Evolutionary conservation across 1,284 basidiomycete species (phyloP).

Genomic region (Trichosporon inkin): DNA sequence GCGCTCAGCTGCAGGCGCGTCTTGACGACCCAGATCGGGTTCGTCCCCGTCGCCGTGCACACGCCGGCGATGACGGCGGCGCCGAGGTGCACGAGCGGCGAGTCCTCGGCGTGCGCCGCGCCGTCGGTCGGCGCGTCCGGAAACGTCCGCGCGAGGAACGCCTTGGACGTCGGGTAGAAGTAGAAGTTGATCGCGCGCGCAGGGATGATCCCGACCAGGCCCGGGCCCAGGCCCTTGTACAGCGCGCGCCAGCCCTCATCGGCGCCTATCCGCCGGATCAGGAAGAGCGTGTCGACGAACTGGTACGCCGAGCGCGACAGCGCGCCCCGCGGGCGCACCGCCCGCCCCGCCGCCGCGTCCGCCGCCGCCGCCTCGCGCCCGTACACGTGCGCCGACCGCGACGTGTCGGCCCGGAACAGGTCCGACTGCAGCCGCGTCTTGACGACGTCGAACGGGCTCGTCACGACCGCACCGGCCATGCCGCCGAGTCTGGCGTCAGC

Average conservation of each 20-base stretch:
- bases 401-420: conserved; percentile 61
- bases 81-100: conserved; percentile 74
- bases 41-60: conserved; percentile 86
- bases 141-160: conserved; percentile 75
- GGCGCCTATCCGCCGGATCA: conserved; percentile 83
- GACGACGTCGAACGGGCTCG: conserved; percentile 95
- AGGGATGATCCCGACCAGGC: conserved; percentile 89
- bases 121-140: conserved; percentile 54
- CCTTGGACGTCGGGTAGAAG: conserved; percentile 96
- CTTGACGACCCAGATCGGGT: conserved; percentile 98
- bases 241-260: conserved; percentile 85
- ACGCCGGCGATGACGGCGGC: conserved; percentile 80
- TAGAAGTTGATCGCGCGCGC: conserved; percentile 96
- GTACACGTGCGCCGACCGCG: neutral
- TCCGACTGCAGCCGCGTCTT: conserved; percentile 91
- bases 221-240: conserved; percentile 92
- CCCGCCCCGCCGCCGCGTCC: conserved; percentile 13
- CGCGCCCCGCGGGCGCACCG: conserved; percentile 37
- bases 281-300: conserved; percentile 90
- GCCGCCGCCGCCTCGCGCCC: conserved; percentile 9
- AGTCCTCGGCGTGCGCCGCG: conserved; percentile 65
- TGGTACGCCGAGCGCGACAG: conserved; percentile 68
- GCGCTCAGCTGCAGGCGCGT: conserved; percentile 72
- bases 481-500: conserved; percentile 69
- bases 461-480: conserved; percentile 96